Percentiles rank a stretch among this genome's conserved stretches.
phyloP scores from a whole-genome alignment of 2,329 filamentous ascomycete genomes.

The Penicillium sp. region DNA sequence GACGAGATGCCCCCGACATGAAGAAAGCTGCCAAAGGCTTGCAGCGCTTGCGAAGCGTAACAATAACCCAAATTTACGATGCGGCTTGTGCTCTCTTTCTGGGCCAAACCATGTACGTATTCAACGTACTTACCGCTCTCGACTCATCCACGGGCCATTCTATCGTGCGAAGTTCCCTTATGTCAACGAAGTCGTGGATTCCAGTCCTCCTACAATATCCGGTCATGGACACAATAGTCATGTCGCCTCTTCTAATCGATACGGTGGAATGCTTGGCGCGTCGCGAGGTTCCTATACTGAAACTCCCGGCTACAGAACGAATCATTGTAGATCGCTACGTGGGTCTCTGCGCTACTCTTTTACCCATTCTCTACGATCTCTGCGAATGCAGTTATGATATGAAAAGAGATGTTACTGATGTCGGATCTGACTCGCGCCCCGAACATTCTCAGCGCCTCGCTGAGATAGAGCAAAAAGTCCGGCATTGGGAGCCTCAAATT shows the following conservation, averaged over 20 bases:
- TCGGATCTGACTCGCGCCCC: constrained; percentile 3
- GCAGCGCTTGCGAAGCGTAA: constrained; percentile 18
- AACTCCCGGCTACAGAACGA: constrained; percentile 15
- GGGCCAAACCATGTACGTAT: constrained; percentile 27
- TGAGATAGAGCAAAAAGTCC: constrained; percentile 14
- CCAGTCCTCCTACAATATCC: constrained; percentile 20
- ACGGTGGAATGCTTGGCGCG: constrained; percentile 29
- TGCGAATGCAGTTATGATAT: constrained; percentile 22
- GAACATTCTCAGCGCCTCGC: constrained; percentile 16
- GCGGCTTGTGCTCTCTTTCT: constrained; percentile 23
- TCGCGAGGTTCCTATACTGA: constrained; percentile 30
- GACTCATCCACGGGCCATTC: constrained; percentile 21
- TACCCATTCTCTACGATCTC: constrained; percentile 32
- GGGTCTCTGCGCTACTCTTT: constrained; percentile 27
- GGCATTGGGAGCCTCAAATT: constrained; percentile 17
- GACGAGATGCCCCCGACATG: constrained; percentile 18
- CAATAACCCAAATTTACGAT: constrained; percentile 20
- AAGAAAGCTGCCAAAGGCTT: constrained; percentile 18
- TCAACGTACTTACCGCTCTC: constrained; percentile 26
- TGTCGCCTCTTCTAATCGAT: constrained; percentile 30
- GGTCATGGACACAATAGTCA: constrained; percentile 26
- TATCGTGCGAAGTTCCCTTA: constrained; percentile 27
- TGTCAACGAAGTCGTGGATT: constrained; percentile 28
- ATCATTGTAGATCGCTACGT: constrained; percentile 27
- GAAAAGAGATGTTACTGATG: constrained; percentile 9